phyloP scores from a whole-genome alignment of 2,329 filamentous ascomycete species.

The Malbranchea cinnamomea region DNA sequence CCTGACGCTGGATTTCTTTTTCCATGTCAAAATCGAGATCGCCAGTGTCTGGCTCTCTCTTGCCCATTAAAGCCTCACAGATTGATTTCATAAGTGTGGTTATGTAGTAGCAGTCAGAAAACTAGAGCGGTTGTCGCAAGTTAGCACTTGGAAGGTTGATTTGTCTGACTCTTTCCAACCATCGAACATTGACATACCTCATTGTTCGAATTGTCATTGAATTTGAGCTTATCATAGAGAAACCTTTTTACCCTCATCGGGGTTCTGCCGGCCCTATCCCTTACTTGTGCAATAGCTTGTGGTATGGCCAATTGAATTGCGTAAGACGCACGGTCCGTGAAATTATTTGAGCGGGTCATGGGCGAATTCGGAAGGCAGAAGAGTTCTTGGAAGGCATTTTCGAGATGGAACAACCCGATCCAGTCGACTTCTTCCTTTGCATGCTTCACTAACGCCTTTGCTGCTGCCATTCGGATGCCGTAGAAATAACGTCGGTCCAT shows the following conservation, averaged over 20 bases:
- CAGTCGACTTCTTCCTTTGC: conserved; percentile 55
- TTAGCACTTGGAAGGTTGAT: background rate
- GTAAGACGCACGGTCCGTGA: conserved; percentile 73
- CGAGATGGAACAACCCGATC: conserved; percentile 70
- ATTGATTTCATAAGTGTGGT: conserved; percentile 58
- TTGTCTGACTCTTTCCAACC: background rate
- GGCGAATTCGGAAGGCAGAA: conserved; percentile 68
- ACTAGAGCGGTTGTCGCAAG: no score
- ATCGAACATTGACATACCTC: conserved; percentile 24
- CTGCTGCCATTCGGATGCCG: conserved; percentile 77
- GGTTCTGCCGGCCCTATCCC: conserved; percentile 59
- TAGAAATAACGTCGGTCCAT: conserved; percentile 90
- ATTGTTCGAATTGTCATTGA: conserved; percentile 91
- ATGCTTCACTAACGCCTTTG: conserved; percentile 61
- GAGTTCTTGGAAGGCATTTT: conserved; percentile 72
- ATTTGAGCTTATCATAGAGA: conserved; percentile 74
- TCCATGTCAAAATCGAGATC: conserved; percentile 32
- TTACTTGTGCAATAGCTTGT: conserved; percentile 61
- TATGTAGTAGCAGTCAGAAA: conserved; percentile 81
- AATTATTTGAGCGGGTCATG: conserved; percentile 81
- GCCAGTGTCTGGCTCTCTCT: conserved; percentile 21
- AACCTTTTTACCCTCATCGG: conserved; percentile 68
- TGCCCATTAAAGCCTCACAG: conserved; percentile 38
- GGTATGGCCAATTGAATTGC: conserved; percentile 73
- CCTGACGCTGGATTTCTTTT: conserved; percentile 33